Evolutionary conservation across 1,284 basidiomycete genomes (phyloP).

Genomic region (Takashimella tepidaria): DNA sequence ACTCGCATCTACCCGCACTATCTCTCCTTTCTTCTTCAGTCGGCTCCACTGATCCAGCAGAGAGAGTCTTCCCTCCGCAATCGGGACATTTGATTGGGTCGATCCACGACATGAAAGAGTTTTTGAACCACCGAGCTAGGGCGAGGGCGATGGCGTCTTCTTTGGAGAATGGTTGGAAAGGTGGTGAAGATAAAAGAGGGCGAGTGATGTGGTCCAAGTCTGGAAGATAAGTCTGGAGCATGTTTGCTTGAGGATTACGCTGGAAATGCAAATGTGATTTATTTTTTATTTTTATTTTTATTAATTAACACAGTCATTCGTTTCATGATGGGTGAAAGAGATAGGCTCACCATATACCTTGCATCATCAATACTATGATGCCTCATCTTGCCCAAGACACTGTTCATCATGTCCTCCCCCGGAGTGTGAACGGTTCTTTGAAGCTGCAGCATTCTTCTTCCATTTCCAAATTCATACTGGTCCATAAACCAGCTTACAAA

Average conservation of each 20-base stretch:
- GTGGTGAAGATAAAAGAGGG: conserved; percentile 13
- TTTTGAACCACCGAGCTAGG: conserved; percentile 51
- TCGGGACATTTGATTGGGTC: conserved; percentile 49
- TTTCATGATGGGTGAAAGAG: neutral
- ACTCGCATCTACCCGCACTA: conserved; percentile 48
- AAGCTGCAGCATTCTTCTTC: neutral
- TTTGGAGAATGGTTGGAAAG: conserved; percentile 24
- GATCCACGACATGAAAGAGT: conserved; percentile 49
- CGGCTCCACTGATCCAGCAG: conserved; percentile 14
- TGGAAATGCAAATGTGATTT: neutral
- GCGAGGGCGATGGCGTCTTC: conserved; percentile 42
- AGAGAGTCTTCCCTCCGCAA: conserved; percentile 40
- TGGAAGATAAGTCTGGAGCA: neutral
- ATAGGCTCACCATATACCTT: neutral
- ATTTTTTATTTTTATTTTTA: too few species aligned
- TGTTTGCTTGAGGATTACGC: neutral
- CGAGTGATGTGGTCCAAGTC: neutral
- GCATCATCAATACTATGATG: neutral
- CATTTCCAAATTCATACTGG: neutral
- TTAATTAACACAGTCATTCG: neutral
- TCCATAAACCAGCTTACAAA: neutral
- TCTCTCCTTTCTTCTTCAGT: conserved; percentile 36
- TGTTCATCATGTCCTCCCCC: neutral
- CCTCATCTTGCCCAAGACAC: neutral
- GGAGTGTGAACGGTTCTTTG: neutral